Conservation (phyloP, 768 basidiomycete species). For the Leccinum boreale region DNA sequence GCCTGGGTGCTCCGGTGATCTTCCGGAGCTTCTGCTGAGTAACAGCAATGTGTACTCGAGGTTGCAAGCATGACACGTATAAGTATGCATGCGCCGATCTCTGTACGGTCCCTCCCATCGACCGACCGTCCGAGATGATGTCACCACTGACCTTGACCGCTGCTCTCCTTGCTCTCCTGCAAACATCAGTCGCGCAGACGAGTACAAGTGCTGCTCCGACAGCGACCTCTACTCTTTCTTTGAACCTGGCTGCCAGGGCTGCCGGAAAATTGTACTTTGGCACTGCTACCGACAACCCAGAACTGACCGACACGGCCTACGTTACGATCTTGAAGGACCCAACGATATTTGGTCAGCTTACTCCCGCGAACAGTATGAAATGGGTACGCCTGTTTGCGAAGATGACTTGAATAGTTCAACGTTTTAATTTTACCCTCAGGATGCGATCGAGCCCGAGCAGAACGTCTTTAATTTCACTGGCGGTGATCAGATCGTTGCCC, state of each 20-base stretch:
- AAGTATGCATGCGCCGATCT: not conserved
- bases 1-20: not conserved
- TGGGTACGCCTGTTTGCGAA: constrained; percentile 14
- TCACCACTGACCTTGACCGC: constrained; percentile 2
- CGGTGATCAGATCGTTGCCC: constrained; percentile 19
- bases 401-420: not conserved
- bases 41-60: not conserved
- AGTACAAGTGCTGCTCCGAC: not conserved
- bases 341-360: constrained; percentile 18
- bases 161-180: constrained; percentile 5
- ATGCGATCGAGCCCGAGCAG: constrained; percentile 22
- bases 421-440: not conserved
- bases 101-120: not conserved
- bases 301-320: constrained; percentile 35
- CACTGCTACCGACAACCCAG: constrained; percentile 45
- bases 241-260: constrained; percentile 37
- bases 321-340: constrained; percentile 6
- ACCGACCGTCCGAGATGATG: not conserved
- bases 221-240: constrained; percentile 1
- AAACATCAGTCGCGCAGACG: not conserved
- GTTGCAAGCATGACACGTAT: not conserved
- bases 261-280: constrained; percentile 47
- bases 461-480: constrained; percentile 23
- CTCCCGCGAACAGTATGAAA: constrained; percentile 19
- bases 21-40: not conserved